phyloP scores from a whole-genome alignment of 2,329 filamentous ascomycete species.

The Rugonectria rugulosa region DNA sequence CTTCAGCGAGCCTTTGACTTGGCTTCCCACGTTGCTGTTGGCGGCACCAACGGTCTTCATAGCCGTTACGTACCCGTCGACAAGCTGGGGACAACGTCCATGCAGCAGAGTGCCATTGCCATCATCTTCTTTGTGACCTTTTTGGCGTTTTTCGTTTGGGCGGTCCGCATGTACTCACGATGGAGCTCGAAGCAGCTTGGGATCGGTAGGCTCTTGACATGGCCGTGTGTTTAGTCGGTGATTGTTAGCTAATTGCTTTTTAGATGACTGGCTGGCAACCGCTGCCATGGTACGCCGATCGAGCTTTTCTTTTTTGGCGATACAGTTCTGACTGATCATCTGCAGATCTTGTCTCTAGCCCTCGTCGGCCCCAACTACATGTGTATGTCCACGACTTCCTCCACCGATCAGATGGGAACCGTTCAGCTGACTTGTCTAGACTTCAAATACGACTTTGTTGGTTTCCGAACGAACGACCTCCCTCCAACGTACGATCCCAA shows the following conservation, averaged over 20 bases:
- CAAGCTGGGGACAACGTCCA: slow-evolving; percentile 24
- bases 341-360: slow-evolving; percentile 25
- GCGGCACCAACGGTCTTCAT: slow-evolving; percentile 4
- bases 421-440: neutral
- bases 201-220: slow-evolving; percentile 18
- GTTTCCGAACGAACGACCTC: slow-evolving; percentile 19
- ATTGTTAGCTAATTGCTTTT: slow-evolving; percentile 3
- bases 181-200: slow-evolving; percentile 27
- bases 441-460: slow-evolving; percentile 29
- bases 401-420: fast-evolving
- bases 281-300: slow-evolving; percentile 24
- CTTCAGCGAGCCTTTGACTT: slow-evolving; percentile 3
- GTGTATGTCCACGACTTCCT: slow-evolving; percentile 3
- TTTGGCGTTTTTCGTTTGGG: slow-evolving; percentile 26
- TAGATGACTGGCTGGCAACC: slow-evolving; percentile 31
- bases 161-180: slow-evolving; percentile 28
- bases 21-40: neutral
- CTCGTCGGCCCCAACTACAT: slow-evolving; percentile 27
- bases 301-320: neutral
- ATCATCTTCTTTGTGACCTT: slow-evolving; percentile 29
- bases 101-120: slow-evolving; percentile 28
- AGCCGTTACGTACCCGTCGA: slow-evolving; percentile 22
- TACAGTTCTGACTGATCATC: too few species aligned
- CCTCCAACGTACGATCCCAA: slow-evolving; percentile 24
- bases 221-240: neutral